Conservation (phyloP, 768 basidiomycete species). For the Auricularia auricula-judae region DNA sequence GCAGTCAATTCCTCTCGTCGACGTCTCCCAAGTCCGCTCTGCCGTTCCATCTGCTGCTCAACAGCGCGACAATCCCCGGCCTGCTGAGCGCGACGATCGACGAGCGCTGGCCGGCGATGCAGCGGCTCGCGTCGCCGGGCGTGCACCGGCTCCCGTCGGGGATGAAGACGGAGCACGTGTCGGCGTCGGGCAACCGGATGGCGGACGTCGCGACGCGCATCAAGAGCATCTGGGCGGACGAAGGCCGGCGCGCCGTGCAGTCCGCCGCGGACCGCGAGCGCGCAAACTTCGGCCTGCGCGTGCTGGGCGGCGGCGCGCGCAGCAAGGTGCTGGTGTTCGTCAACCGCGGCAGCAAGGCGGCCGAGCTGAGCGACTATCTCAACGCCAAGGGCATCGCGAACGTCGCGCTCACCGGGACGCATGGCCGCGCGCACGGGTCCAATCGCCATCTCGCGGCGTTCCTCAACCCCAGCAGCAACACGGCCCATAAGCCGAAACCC, state of each 20-base stretch:
- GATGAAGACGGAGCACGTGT: slow-evolving; percentile 61
- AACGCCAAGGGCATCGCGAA: slow-evolving; percentile 48
- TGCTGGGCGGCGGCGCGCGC: slow-evolving; percentile 19
- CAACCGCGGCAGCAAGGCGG: slow-evolving; percentile 63
- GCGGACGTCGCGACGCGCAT: slow-evolving; percentile 72
- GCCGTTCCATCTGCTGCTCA: slow-evolving; percentile 73
- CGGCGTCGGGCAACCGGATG: slow-evolving; percentile 67
- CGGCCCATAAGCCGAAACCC: not conserved
- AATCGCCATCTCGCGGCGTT: slow-evolving; percentile 75
- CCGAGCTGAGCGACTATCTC: slow-evolving; percentile 48
- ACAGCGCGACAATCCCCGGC: slow-evolving; percentile 79
- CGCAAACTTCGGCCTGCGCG: not conserved
- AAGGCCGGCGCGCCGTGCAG: slow-evolving; percentile 11
- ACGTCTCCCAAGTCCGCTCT: slow-evolving; percentile 14
- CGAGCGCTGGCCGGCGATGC: slow-evolving; percentile 12
- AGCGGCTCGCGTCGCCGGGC: slow-evolving; percentile 54
- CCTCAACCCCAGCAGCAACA: slow-evolving; percentile 25
- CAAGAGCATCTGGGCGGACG: slow-evolving; percentile 55
- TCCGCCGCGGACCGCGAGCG: not conserved
- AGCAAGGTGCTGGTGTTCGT: slow-evolving; percentile 76
- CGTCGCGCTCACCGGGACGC: slow-evolving; percentile 53
- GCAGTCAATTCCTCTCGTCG: slow-evolving; percentile 23
- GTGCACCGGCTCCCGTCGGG: slow-evolving; percentile 67
- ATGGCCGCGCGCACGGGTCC: slow-evolving; percentile 48
- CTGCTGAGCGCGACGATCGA: slow-evolving; percentile 25